Base-by-base conservation (phyloP, 1,139 yeast genomes). In the Tardiomyces blankii region DNA sequence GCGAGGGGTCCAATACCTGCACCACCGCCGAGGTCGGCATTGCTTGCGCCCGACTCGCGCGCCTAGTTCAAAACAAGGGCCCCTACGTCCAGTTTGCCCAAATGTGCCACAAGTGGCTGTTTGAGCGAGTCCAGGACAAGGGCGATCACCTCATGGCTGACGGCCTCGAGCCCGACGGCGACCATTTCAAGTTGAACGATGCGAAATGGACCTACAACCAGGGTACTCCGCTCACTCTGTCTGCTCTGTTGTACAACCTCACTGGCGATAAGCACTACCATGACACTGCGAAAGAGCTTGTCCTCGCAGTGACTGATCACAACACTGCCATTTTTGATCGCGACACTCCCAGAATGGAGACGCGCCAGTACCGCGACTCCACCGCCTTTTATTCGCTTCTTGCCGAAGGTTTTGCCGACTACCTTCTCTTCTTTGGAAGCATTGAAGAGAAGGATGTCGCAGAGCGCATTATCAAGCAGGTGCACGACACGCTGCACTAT, bases 11-110 rank as follows among this genome's bases (percentile, higher is more conserved):
- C 54, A 78, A 79, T 54, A 69, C 87, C 13, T 79, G 83, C 57
- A 78, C 86, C 27, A 81, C 85, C 1, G 80, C 82, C 1, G 87
- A 81, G 60, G 75, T 75, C n/a, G 87, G 86, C 3, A 69, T 78
- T 54, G 81, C 82, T 6, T 77, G 81, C 49, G 68, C 80, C 53
- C 77, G 82, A 54, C 62, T 80, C 48, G 74, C 82, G 19, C 70
- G 70, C 54, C 74, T 72, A 55, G 68, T 78, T 40, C 60, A 67
- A 43, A 78, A 75, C 52, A 12, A 69, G 7, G 54, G 64, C 40
- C 53, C 57, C 18, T 76, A 75, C 55, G 59, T 76, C 47, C 70
- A 73, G 42, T 78, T 77, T 62, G 83, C 80, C 16, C 69, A 70
- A 42, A 68, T 67, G 53, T 74, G 80, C 55, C 68, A 73, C 49